These are phyloP conservation scores for Thelonectria blattea DNA, from an alignment of 2,329 filamentous ascomycete genomes.

Conservation along the genomic window DNA sequence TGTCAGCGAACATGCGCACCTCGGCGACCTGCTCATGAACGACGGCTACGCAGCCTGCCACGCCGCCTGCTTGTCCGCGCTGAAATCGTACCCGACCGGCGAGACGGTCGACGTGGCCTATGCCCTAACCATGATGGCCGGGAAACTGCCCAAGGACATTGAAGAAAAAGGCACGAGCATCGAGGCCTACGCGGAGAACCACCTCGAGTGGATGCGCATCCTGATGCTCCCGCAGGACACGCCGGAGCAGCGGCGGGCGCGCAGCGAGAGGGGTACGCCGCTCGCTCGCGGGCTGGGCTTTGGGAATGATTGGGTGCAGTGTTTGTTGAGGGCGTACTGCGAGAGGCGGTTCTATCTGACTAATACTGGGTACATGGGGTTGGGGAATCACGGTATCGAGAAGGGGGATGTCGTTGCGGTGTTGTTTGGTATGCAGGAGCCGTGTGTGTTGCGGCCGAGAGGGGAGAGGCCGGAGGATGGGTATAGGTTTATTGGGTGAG, in stretches of 20 bases:
- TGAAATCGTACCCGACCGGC: conserved; percentile 22
- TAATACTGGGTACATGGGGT: conserved; percentile 26
- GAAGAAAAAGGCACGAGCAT: neutral
- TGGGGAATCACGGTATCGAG: conserved; percentile 26
- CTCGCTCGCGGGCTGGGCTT: conserved; percentile 18
- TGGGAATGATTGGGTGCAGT: conserved; percentile 9
- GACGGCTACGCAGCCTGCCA: conserved; percentile 12
- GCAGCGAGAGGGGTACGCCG: neutral
- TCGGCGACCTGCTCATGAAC: conserved; percentile 12
- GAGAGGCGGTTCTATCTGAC: conserved; percentile 25
- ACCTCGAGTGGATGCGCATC: conserved; percentile 19
- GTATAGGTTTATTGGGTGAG: conserved; percentile 33
- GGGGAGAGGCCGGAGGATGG: conserved; percentile 9
- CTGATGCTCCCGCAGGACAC: conserved; percentile 13
- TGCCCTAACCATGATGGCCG: conserved; percentile 20
- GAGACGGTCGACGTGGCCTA: conserved; percentile 24
- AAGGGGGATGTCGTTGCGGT: conserved; percentile 20
- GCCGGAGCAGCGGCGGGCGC: conserved; percentile 1
- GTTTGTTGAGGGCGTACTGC: conserved; percentile 19
- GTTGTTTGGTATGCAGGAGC: conserved; percentile 22
- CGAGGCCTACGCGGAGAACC: conserved; percentile 20
- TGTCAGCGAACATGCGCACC: conserved; percentile 21
- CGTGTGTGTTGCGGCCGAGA: conserved; percentile 21
- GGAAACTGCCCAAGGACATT: conserved; percentile 2
- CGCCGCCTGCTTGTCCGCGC: conserved; percentile 8